Evolutionary conservation across 2,329 filamentous ascomycete species (phyloP).

Genomic region (Fonsecaea multimorphosa): DNA sequence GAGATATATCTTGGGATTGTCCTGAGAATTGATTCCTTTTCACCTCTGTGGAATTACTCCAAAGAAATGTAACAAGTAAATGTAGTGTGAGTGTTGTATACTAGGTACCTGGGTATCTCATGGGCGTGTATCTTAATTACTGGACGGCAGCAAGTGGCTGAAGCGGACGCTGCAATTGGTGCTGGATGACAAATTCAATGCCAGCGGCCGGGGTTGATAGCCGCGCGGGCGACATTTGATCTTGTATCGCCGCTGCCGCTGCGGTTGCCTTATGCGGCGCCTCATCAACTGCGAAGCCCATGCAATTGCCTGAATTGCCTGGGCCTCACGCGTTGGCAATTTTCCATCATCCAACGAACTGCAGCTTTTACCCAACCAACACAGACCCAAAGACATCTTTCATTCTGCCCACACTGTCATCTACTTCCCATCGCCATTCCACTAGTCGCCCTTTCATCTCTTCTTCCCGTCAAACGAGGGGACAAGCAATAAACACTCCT

Average conservation of each 20-base stretch:
- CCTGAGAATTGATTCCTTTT: no score
- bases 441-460: background rate
- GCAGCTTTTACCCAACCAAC: background rate
- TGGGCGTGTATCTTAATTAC: background rate
- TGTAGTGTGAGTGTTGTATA: no score
- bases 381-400: background rate
- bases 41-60: no score
- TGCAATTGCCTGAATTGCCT: background rate
- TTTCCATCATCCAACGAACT: conserved; percentile 1
- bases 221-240: background rate
- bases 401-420: background rate
- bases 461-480: background rate
- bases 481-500: conserved; percentile 11
- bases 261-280: conserved; percentile 3
- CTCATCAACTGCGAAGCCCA: background rate
- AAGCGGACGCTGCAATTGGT: background rate
- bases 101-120: background rate
- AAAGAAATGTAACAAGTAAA: no score
- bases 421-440: background rate
- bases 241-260: background rate
- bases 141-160: background rate
- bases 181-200: background rate
- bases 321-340: conserved; percentile 7
- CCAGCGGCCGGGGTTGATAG: background rate
- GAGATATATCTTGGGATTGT: background rate